These are phyloP conservation scores for Vanderwaltozyma yarrowii DNA, from an alignment of 805 yeast species.

Conservation along the genomic window DNA sequence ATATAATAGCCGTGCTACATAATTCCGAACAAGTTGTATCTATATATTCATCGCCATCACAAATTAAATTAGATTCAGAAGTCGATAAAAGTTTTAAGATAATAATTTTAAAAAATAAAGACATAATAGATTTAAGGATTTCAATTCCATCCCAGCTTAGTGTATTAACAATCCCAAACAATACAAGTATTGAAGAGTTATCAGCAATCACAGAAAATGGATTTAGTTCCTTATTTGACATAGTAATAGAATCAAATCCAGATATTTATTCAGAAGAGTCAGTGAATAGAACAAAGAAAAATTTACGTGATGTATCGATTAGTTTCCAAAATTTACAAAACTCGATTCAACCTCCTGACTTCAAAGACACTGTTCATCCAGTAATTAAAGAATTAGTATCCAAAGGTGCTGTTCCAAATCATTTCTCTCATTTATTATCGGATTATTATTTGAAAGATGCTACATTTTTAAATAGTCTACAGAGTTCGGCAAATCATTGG, in stretches of 20 bases:
- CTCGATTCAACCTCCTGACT: conserved; percentile 57
- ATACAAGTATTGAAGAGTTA: conserved; percentile 37
- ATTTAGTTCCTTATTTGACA: conserved; percentile 60
- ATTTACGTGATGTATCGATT: conserved; percentile 55
- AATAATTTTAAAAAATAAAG: conserved; percentile 37
- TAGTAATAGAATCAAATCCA: conserved; percentile 18
- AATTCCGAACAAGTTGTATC: neutral
- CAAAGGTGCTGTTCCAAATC: conserved; percentile 24
- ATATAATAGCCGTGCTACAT: neutral
- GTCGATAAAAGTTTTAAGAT: conserved; percentile 7
- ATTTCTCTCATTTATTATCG: conserved; percentile 24
- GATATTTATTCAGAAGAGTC: conserved; percentile 21
- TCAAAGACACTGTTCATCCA: conserved; percentile 41
- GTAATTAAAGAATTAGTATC: conserved; percentile 33
- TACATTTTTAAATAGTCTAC: conserved; percentile 54
- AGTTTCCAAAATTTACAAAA: conserved; percentile 62
- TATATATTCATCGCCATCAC: neutral
- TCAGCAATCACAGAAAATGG: conserved; percentile 52
- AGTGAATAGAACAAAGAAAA: conserved; percentile 43
- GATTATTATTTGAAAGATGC: conserved; percentile 38
- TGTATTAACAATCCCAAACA: conserved; percentile 28
- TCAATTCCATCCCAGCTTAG: conserved; percentile 29
- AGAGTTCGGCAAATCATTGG: conserved; percentile 66
- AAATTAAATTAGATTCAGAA: neutral
- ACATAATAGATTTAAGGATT: conserved; percentile 14